Base-by-base conservation (phyloP, 352 stramenopile genomes). In the Phytophthora agathidicida region DNA sequence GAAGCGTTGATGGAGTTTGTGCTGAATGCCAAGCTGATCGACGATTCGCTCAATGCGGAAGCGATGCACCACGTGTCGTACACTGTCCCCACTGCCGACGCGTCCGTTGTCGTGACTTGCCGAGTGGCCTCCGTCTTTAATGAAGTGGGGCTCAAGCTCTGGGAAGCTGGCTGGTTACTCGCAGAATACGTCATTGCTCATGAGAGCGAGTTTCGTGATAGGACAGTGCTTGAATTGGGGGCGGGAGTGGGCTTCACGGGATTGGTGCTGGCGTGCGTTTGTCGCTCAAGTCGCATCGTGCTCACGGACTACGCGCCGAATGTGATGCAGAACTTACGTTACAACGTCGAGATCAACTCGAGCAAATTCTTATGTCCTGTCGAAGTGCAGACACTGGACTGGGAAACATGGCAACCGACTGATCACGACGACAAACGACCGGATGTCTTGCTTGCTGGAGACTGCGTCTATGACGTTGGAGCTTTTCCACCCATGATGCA, bases 281-380 rank as follows among this genome's bases (percentile, higher is more conserved):
- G 76, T 17, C 45, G 31, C 7, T 58, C 75, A 1, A 70, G 60
- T 20, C 60, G 62, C 7, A 45, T 94, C 5, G 44, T 93, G 8
- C 61, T 94, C 27, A 93, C 73, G 17, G 85, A 94, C 47, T 93
- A 94, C 63, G 80, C 83, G 16, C 78, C 81, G 2, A 82, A 70
- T n/a, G 85, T 94, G n/a, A 80, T 93, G 73, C 77, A 89, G 45
- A 94, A 94, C 46, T 32, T 93, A 19, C 75, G 78, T 3, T 94
- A 94, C 66, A 94, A 93, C 47, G 73, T 80, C 16, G 85, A 94
- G 43, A 71, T 93, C 56, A 94, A 94, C 42, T 45, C 69, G 0
- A 45, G 24, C 48, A 70, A 71, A 22, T 75, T 75, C 35, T 37
- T 58, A 24, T 91, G 80, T 14, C 67, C 77, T 1, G 73, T 92